Evolutionary conservation across 2,329 filamentous ascomycete species (phyloP), one percentile per base, ranked within the genome.

Genomic region (Chaetomium globosum): DNA sequence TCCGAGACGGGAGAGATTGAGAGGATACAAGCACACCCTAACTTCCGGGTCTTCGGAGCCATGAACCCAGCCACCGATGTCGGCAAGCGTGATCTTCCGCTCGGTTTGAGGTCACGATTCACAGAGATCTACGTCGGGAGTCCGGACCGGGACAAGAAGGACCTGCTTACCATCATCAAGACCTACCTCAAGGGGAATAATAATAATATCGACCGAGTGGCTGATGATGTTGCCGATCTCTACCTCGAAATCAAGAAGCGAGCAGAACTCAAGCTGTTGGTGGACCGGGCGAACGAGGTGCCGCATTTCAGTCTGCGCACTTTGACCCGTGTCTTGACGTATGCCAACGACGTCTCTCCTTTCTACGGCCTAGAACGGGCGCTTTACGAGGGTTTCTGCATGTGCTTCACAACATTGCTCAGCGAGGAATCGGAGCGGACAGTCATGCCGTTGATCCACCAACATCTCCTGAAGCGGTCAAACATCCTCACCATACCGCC

Each of bases 31-130:
- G 95, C 93, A 0, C 94, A 99, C 76, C 89, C 92, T 0, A 88
- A 97, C 69, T 99, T 99, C 76, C 88, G 95, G 48, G 91, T 99
- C 16, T 99, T 99, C 74, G 96, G 92, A 59, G 95, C 96, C 31
- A 99, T 99, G 95, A 99, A 99, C 74, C 95, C 95, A 33, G 95
- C 95, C 5, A 99, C 95, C 3, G 95, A 99, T 79, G 88, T 97
- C 63, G 95, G 96, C 67, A 99, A 99, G 79, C 89, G 94, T 63
- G 95, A 99, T 76, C 81, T 99, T 19, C 93, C 94, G 0, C 87
- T 91, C 62, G 93, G 94, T 5, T 30, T 73, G 63, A 62, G 71
- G 49, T 73, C 71, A 10, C 87, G 93, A 57, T 99, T 99, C 74
- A 98, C 95, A 0, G 95, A 99, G 76, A 83, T 99, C 26, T 99